phyloP scores from a whole-genome alignment of 441 rosid species.

The Jatropha multifida region DNA sequence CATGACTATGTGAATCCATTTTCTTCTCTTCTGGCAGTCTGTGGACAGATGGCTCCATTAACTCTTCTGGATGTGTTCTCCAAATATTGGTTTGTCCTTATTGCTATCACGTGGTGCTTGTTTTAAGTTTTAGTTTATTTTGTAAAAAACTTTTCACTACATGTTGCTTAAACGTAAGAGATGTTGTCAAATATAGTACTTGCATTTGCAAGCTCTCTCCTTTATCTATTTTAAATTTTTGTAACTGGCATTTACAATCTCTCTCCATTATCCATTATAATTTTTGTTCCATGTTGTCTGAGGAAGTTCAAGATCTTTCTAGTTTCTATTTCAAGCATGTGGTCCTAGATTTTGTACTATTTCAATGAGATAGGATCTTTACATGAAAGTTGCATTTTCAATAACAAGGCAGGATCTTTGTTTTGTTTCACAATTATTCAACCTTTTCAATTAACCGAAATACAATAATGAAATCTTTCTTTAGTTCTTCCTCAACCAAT shows the following conservation, averaged over 20 bases:
- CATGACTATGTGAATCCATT: slow-evolving; percentile 50
- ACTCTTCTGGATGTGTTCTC: slow-evolving; percentile 65
- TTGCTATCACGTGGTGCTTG: not conserved
- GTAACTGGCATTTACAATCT: not conserved
- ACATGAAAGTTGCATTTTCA: not conserved
- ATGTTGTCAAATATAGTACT: not conserved
- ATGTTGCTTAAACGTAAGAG: slow-evolving; percentile 3
- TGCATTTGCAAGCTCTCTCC: slow-evolving; percentile 3
- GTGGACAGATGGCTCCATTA: slow-evolving; percentile 64
- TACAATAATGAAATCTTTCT: too few relatives aligned
- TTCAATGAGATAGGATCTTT: not conserved
- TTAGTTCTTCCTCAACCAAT: too few relatives aligned
- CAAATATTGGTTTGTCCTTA: slow-evolving; percentile 63
- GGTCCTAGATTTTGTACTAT: not conserved
- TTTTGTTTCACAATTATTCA: too few relatives aligned
- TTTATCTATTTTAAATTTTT: not conserved
- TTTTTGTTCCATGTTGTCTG: not conserved
- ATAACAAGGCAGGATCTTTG: not conserved
- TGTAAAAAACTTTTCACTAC: not conserved
- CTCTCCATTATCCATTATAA: not conserved
- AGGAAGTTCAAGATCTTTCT: not conserved
- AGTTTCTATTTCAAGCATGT: not conserved
- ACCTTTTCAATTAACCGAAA: too few relatives aligned
- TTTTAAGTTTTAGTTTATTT: not conserved
- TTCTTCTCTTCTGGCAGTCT: slow-evolving; percentile 62